These are phyloP conservation scores for Xylaria castorea DNA, from an alignment of 495 filamentous ascomycete species.

Conservation along the genomic window DNA sequence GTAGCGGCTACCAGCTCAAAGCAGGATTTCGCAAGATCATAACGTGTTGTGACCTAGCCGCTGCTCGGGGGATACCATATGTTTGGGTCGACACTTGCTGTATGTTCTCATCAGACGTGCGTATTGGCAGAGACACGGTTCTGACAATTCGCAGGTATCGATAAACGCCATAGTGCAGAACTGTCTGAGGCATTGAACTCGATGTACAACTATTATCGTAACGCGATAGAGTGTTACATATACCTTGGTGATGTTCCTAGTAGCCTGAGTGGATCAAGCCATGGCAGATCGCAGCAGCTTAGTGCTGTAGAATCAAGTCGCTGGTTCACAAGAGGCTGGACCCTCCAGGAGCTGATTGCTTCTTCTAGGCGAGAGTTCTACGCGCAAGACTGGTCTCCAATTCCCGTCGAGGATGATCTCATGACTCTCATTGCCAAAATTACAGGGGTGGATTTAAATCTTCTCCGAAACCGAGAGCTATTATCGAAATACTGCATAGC, in stretches of 20 bases:
- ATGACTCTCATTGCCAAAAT: neutral
- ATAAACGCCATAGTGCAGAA: neutral
- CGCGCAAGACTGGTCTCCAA: neutral
- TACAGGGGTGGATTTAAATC: neutral
- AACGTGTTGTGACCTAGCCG: neutral
- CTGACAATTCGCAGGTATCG: neutral
- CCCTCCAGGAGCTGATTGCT: neutral
- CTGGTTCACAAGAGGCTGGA: conserved; percentile 5
- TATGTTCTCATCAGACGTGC: neutral
- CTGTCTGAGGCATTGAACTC: neutral
- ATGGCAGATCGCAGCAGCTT: neutral
- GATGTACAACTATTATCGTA: neutral
- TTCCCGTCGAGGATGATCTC: neutral
- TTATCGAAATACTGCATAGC: neutral
- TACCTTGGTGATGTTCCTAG: neutral
- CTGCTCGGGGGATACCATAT: neutral
- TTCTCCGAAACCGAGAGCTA: neutral
- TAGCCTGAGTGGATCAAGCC: neutral
- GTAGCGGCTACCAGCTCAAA: neutral
- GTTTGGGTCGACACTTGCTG: neutral
- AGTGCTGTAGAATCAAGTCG: neutral
- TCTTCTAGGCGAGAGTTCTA: neutral
- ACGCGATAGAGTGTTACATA: neutral
- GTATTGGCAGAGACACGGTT: neutral
- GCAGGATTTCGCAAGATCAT: neutral